Evolutionary conservation across 176 grass and related monocot genomes (phyloP).

Genomic region (Neostapfia colusana): DNA sequence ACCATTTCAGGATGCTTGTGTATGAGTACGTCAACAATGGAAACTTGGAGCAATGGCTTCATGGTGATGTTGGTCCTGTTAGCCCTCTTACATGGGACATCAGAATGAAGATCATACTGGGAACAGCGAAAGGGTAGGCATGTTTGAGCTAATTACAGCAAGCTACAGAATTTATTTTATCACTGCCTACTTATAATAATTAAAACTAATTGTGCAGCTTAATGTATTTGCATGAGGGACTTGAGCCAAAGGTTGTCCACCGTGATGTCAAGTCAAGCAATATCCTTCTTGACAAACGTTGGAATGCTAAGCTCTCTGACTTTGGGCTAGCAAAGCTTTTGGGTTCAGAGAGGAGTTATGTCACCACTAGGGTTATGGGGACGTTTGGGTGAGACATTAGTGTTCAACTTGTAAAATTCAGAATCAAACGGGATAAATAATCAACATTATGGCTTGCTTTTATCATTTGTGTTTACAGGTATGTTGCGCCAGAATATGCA

Average conservation of each 20-base stretch:
- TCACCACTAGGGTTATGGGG: constrained; percentile 97
- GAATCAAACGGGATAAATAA: not conserved
- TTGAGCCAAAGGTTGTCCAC: constrained; percentile 97
- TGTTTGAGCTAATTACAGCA: not conserved
- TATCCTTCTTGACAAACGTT: constrained; percentile 88
- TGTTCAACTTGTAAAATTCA: constrained; percentile 2
- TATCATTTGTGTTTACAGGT: constrained; percentile 53
- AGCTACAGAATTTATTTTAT: not conserved
- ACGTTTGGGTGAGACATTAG: constrained; percentile 79
- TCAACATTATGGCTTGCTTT: constrained; percentile 10
- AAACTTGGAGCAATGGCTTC: too few relatives aligned
- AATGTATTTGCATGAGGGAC: constrained; percentile 95
- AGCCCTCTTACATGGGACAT: too few relatives aligned
- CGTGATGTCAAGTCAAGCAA: constrained; percentile 98
- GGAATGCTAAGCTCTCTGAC: constrained; percentile 96
- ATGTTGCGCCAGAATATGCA: constrained; percentile 95
- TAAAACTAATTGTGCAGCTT: constrained; percentile 52
- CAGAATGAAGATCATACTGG: constrained; percentile 36
- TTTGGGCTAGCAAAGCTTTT: constrained; percentile 95
- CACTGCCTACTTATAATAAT: constrained; percentile 24
- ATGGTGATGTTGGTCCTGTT: too few relatives aligned
- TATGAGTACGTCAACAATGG: too few relatives aligned
- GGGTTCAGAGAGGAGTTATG: constrained; percentile 86
- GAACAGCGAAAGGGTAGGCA: constrained; percentile 88
- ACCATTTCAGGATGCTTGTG: constrained; percentile 66